Evolutionary conservation across 108 stramenopile genomes (phyloP).

Genomic region (Conticribra weissflogii): DNA sequence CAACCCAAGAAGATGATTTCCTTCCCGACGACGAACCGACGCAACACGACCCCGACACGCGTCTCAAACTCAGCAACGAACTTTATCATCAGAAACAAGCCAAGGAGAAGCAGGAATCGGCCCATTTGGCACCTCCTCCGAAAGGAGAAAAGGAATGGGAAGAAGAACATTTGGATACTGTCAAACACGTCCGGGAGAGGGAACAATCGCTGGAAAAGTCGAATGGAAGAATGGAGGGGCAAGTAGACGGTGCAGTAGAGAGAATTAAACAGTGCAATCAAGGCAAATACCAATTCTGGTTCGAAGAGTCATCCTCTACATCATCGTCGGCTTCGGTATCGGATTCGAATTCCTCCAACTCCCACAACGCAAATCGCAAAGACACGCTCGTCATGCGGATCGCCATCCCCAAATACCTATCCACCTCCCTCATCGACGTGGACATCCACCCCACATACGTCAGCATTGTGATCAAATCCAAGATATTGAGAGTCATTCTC

Average conservation of each 20-base stretch:
- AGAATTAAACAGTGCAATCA: slow-evolving; percentile 67
- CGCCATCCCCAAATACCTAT: slow-evolving; percentile 66
- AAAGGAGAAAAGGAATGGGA: slow-evolving; percentile 59
- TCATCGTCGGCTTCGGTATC: neutral
- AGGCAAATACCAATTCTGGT: slow-evolving; percentile 74
- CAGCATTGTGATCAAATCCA: slow-evolving; percentile 80
- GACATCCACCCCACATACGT: slow-evolving; percentile 87
- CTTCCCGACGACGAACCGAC: slow-evolving; percentile 58
- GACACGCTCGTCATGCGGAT: slow-evolving; percentile 59
- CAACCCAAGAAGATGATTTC: slow-evolving; percentile 4
- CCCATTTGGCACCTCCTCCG: slow-evolving; percentile 41
- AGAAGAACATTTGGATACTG: slow-evolving; percentile 42
- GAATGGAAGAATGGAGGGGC: slow-evolving; percentile 9
- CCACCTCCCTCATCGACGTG: slow-evolving; percentile 82
- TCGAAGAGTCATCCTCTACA: slow-evolving; percentile 57
- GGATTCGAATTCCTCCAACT: no score
- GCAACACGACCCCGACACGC: slow-evolving; percentile 72
- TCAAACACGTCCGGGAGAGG: slow-evolving; percentile 30
- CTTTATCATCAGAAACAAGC: slow-evolving; percentile 82
- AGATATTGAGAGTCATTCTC: slow-evolving; percentile 66
- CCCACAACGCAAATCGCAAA: neutral
- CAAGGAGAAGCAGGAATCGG: slow-evolving; percentile 68
- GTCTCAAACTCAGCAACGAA: slow-evolving; percentile 81
- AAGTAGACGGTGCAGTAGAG: slow-evolving; percentile 5
- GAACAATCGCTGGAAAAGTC: neutral